A percentile compares a stretch with the other conserved stretches of the same genome.
Conservation (phyloP, 2,329 filamentous ascomycete genomes). For the Sporothrix schenckii region DNA sequence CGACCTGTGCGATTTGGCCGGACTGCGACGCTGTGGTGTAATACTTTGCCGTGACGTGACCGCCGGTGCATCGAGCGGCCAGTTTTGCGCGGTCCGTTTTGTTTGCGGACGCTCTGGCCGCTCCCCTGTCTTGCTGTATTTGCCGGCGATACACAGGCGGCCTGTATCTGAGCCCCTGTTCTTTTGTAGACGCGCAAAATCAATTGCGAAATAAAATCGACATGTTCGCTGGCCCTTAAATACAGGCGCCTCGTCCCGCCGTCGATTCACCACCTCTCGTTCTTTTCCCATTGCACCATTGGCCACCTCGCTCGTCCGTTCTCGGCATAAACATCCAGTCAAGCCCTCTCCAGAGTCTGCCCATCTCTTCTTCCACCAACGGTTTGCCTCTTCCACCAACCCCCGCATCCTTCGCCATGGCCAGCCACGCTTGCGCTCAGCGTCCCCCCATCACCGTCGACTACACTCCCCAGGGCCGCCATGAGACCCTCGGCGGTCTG, state of each 20-base stretch:
- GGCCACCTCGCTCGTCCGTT: background rate
- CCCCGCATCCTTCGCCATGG: slow-evolving; percentile 32
- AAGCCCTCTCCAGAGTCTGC: background rate
- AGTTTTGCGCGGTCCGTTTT: background rate
- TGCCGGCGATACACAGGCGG: background rate
- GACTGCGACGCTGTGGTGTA: background rate
- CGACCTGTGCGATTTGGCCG: background rate
- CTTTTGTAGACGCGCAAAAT: background rate
- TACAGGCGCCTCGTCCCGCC: background rate
- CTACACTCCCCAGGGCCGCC: slow-evolving; percentile 49
- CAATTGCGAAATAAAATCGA: background rate
- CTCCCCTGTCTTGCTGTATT: background rate
- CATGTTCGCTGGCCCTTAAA: background rate
- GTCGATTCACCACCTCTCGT: background rate
- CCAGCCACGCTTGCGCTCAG: slow-evolving; percentile 41
- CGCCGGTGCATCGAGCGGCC: background rate
- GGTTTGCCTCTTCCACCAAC: background rate
- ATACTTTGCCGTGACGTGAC: slow-evolving; percentile 25
- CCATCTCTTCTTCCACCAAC: background rate
- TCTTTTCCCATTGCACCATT: background rate
- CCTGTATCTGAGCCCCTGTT: background rate
- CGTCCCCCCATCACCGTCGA: slow-evolving; percentile 47
- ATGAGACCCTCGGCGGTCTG: slow-evolving; percentile 46
- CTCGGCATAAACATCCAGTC: background rate
- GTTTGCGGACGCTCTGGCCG: no score